Percentiles rank a stretch among this genome's conserved stretches.
Conservation (phyloP, 495 filamentous ascomycete genomes). For the Aspergillus sclerotiicarbonarius region DNA sequence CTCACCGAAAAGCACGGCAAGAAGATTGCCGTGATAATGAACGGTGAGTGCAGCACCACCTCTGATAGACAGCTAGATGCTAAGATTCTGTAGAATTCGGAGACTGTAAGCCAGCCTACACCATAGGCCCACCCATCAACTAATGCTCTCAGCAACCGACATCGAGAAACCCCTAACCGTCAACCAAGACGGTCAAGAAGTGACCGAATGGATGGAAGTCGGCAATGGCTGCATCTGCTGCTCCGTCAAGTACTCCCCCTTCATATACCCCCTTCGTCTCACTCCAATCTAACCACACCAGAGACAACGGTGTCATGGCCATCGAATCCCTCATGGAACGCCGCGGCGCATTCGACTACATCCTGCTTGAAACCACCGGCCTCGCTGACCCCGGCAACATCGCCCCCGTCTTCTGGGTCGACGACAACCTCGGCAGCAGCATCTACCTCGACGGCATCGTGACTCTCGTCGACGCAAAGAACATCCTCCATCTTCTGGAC, state of each 20-base stretch:
- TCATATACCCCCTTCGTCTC: neutral
- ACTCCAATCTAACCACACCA: conserved; percentile 28
- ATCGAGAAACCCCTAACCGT: conserved; percentile 93
- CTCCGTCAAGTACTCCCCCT: conserved; percentile 76
- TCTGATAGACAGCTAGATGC: neutral
- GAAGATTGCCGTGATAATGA: conserved; percentile 95
- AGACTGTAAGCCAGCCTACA: conserved; percentile 64
- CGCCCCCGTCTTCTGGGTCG: conserved; percentile 95
- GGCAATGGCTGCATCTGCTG: conserved; percentile 98
- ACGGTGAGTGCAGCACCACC: conserved; percentile 54
- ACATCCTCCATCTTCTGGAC: conserved; percentile 76
- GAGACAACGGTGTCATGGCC: conserved; percentile 86
- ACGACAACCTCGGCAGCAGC: conserved; percentile 87
- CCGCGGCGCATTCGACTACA: conserved; percentile 94
- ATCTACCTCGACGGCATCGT: conserved; percentile 98
- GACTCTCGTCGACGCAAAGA: conserved; percentile 93
- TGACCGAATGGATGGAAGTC: conserved; percentile 93
- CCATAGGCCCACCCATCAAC: neutral
- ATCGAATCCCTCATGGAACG: conserved; percentile 96
- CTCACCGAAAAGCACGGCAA: conserved; percentile 92
- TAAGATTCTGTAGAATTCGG: conserved; percentile 71
- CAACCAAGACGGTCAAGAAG: conserved; percentile 78
- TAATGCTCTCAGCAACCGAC: conserved; percentile 62
- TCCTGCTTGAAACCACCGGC: conserved; percentile 94
- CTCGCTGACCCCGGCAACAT: conserved; percentile 95